Base-by-base conservation (phyloP, 2,329 filamentous ascomycete genomes). In the Salinomyces thailandicus region DNA sequence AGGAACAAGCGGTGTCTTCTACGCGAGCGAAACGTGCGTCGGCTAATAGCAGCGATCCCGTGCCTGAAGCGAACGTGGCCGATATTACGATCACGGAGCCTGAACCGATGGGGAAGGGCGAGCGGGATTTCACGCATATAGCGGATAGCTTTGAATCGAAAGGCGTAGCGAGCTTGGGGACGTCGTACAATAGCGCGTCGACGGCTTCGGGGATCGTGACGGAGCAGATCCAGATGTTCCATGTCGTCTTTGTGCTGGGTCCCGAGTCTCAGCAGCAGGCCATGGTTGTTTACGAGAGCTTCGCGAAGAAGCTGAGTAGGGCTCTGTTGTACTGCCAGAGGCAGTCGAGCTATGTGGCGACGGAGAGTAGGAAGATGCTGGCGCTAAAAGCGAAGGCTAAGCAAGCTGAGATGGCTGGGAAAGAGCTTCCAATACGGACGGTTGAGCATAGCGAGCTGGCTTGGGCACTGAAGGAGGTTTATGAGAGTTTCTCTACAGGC, bases 201-300 rank as follows among this genome's bases (percentile, higher is more conserved):
- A 56, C 54, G 12, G 41, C 46, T 5, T 59, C 56, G 16, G 54
- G 44, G 13, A 39, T 41, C 3, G 41, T 55, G 11, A 59, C 53
- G 7, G 62, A 60, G 34, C 79, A 83, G 55, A 87, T 96, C 83
- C 86, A 80, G 44, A 96, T 96, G 89, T 98, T 98, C 63, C 93
- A 95, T 58, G 74, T 95, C 8, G 86, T 96, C 16, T 96, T 96
- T 58, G 83, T 94, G 34, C 67, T 95, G 46, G 76, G 79, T 35
- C 69, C 87, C 38, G 83, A 94, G 54, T 78, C 81, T 46, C 81
- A 83, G 38, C 69, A 67, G 53, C 67, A 74, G 9, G 67, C 93
- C 31, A 19, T 29, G 29, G 83, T 93, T 45, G 79, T 95, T 55
- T 94, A 94, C 58, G 72, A 83, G 36, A 83, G 94, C 57, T 80